A percentile compares a stretch with the other conserved stretches of the same genome.
Evolutionary conservation across 768 basidiomycete genomes (phyloP).

Genomic region (Leccinum ochraceum): DNA sequence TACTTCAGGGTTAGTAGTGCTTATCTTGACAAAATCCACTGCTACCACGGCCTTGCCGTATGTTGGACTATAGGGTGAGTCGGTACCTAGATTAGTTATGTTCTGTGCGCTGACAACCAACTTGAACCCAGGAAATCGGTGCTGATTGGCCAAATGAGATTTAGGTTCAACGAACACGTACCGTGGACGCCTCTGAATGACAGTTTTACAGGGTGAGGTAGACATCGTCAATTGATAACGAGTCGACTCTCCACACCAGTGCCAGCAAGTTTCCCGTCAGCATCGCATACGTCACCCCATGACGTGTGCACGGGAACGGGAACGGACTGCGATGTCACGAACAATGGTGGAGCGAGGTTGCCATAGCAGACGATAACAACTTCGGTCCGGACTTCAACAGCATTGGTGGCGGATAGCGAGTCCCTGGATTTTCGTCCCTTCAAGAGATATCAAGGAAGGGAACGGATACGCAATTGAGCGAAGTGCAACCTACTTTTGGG

Average conservation of each 20-base stretch:
- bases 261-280: slow-evolving; percentile 8
- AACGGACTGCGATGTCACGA: slow-evolving; percentile 28
- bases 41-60: too few species aligned
- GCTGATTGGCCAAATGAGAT: slow-evolving; percentile 19
- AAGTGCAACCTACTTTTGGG: slow-evolving; percentile 36
- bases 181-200: background rate
- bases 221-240: slow-evolving; percentile 33
- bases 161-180: background rate
- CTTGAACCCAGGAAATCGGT: slow-evolving; percentile 20
- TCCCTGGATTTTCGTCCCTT: background rate
- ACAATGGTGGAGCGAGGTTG: slow-evolving; percentile 33
- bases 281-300: background rate
- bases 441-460: background rate
- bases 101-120: background rate
- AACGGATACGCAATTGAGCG: slow-evolving; percentile 34
- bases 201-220: slow-evolving; percentile 19
- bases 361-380: slow-evolving; percentile 21
- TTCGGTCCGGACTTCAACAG: slow-evolving; percentile 36
- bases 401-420: slow-evolving; percentile 35
- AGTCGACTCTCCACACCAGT: slow-evolving; percentile 27
- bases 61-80: slow-evolving; percentile 1
- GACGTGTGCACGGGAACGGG: slow-evolving; percentile 3
- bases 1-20: slow-evolving; percentile 9
- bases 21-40: too few species aligned
- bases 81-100: background rate